Evolutionary conservation across 192 early-diverging fungal species (phyloP).

Genomic region (Neocallimastix lanati): DNA sequence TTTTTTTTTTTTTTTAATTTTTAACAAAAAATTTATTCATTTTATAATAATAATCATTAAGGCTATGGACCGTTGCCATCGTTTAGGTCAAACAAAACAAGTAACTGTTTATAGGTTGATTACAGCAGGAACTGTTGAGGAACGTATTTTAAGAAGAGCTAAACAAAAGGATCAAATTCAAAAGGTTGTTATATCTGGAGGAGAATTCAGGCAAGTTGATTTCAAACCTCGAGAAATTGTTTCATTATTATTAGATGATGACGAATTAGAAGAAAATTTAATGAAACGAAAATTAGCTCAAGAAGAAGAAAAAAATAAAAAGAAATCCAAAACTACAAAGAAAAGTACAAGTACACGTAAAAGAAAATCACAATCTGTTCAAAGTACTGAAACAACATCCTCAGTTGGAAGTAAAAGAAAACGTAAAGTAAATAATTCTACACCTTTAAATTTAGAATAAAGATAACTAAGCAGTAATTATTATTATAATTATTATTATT

Average conservation of each 20-base stretch:
- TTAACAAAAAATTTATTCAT: no score
- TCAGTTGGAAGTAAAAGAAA: no score
- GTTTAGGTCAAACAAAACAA: constrained; percentile 66
- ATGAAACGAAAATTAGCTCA: not conserved
- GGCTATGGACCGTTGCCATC: constrained; percentile 76
- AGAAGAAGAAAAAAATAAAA: not conserved
- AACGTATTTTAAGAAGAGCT: constrained; percentile 57
- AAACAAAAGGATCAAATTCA: constrained; percentile 87
- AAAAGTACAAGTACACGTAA: no score
- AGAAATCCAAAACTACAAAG: no score
- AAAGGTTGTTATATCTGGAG: constrained; percentile 83
- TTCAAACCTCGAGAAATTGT: constrained; percentile 81
- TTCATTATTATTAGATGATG: constrained; percentile 63
- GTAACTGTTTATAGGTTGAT: constrained; percentile 69
- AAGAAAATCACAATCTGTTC: no score
- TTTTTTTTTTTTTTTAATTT: not conserved
- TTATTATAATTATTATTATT: no score
- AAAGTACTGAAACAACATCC: no score
- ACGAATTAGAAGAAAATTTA: constrained; percentile 15
- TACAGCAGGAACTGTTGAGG: constrained; percentile 65
- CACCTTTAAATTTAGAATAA: no score
- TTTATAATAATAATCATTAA: no score
- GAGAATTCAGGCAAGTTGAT: constrained; percentile 60
- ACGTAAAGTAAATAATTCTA: no score
- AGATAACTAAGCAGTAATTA: no score